Conservation (phyloP, 768 basidiomycete species). For the Calocybe cyanea region DNA sequence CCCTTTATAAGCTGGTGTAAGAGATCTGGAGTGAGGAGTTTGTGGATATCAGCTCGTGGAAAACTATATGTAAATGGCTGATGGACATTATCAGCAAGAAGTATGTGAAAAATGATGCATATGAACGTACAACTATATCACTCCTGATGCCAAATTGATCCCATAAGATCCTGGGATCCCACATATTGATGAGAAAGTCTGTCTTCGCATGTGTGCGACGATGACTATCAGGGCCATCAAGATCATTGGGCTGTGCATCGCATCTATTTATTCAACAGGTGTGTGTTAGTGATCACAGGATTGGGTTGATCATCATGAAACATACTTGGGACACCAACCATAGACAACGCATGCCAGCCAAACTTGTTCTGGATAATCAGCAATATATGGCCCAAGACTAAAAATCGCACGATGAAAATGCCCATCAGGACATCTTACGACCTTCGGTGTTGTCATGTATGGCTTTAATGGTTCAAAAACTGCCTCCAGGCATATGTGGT, state of each 20-base stretch:
- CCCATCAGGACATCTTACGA: conserved; percentile 27
- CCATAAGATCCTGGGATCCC: conserved; percentile 18
- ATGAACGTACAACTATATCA: conserved; percentile 23
- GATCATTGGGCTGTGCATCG: conserved; percentile 8
- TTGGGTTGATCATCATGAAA: conserved; percentile 3
- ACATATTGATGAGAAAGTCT: conserved; percentile 13
- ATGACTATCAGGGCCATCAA: conserved; percentile 15
- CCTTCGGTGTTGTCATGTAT: too few relatives aligned
- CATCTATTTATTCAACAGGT: conserved; percentile 21
- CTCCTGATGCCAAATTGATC: conserved; percentile 20
- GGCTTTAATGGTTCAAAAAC: too few relatives aligned
- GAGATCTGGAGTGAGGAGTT: conserved; percentile 20
- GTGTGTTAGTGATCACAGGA: conserved; percentile 8
- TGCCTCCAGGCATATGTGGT: too few relatives aligned
- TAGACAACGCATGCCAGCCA: conserved; percentile 28
- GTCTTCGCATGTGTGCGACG: conserved; percentile 15
- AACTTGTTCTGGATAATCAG: too few relatives aligned
- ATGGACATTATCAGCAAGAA: background rate
- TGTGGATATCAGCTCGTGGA: conserved; percentile 15
- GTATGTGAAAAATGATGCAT: conserved; percentile 5
- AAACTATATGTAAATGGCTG: conserved; percentile 10
- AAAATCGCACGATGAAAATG: conserved; percentile 25
- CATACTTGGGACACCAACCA: conserved; percentile 28
- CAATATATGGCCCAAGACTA: conserved; percentile 30
- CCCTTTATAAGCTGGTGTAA: conserved; percentile 30